phyloP scores from a whole-genome alignment of 495 filamentous ascomycete genomes.

The Aspergillus cristatus region DNA sequence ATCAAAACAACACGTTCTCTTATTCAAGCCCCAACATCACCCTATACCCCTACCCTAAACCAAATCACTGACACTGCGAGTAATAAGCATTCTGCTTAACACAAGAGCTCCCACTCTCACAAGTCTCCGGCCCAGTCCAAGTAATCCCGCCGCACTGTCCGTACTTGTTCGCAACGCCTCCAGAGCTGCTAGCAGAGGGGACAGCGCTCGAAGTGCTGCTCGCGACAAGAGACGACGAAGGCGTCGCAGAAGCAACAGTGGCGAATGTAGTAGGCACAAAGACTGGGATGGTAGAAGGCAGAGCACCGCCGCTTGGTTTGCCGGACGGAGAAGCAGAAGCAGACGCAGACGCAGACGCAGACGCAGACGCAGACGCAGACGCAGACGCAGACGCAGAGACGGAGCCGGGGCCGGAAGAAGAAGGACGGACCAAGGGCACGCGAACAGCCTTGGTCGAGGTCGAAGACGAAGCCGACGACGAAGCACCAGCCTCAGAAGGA shows the following conservation, averaged over 20 bases:
- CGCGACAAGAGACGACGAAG: constrained; percentile 11
- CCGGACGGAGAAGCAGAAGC: constrained; percentile 3
- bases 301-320: constrained; percentile 2
- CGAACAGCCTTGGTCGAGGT: constrained; percentile 11
- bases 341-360: background rate
- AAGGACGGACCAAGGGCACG: too few relatives aligned
- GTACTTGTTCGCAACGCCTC: constrained; percentile 20
- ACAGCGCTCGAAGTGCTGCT: constrained; percentile 18
- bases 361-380: background rate
- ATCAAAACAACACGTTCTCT: too few relatives aligned
- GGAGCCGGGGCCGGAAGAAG: too few relatives aligned
- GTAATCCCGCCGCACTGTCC: constrained; percentile 45
- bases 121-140: constrained; percentile 39
- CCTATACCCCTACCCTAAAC: constrained; percentile 24
- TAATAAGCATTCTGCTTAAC: constrained; percentile 39
- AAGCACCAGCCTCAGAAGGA: constrained; percentile 13
- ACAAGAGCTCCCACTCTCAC: constrained; percentile 37
- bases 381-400: too few relatives aligned
- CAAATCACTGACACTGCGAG: constrained; percentile 38
- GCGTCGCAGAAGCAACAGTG: constrained; percentile 10
- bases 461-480: constrained; percentile 13
- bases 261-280: constrained; percentile 8
- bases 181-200: constrained; percentile 5
- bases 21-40: background rate
- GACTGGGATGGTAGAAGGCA: constrained; percentile 4